Base-by-base conservation (phyloP, 2,329 filamentous ascomycete genomes). In the Periconia sp. region DNA sequence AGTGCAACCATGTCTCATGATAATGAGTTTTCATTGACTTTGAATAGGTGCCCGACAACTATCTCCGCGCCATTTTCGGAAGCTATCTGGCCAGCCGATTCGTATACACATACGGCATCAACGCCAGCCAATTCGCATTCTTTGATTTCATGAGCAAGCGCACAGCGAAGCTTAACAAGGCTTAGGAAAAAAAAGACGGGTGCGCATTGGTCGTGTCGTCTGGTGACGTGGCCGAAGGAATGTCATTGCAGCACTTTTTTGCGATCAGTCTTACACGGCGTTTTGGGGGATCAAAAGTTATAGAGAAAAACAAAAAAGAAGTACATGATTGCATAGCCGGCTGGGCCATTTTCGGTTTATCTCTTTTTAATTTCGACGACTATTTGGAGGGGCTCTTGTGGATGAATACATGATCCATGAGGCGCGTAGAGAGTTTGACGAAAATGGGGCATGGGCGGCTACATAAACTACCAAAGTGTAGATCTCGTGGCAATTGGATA, bases 121-220 rank as follows among this genome's bases (percentile, higher is more conserved):
- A 85, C 62, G 92, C 94, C 6, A 94, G 89, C 79, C 93, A 97
- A 69, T 97, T 99, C 79, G 92, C 93, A 40, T 99, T 99, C 82
- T 99, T 96, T 77, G 91, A 96, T 73, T 99, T 97, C 64, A 81
- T 81, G 78, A 80, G 77, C 66, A 74, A 78, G 63, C 70, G 78
- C 20, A 80, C 79, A 73, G 67, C 69, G 13, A 76, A 74, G 60
- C 52, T 72, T n/a, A 56, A 50, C 18, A 56, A 52, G 41, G 53
- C 59, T 46, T 62, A 48, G n/a, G n/a, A n/a, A n/a, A 31, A 27
- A 48, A 35, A 18, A 10, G 19, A 37, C 11, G 33, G 13, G 18
- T 45, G 19, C 15, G 19, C 43, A n/a, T 23, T 31, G 8, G 43
- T 45, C 27, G 17, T 30, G 17, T 45, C 43, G 7, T n/a, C 17